Base-by-base conservation (phyloP, 2,329 filamentous ascomycete genomes). In the Pseudomassariella vexata region DNA sequence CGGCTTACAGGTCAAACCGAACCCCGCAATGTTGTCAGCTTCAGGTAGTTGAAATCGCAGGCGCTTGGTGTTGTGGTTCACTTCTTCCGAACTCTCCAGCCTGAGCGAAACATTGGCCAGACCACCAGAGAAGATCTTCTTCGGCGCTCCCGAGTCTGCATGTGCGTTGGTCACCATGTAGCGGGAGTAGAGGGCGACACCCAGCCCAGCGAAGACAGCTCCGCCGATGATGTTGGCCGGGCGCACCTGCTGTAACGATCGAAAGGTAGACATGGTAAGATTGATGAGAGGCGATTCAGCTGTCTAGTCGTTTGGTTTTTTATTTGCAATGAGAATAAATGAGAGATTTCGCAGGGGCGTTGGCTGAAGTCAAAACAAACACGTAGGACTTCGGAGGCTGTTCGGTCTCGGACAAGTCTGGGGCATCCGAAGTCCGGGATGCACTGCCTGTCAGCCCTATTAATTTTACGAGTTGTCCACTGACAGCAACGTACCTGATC, bases 11-110 rank as follows among this genome's bases (percentile, higher is more conserved):
- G 68, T 69, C 9, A 75, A 47, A 1, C 53, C 39, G 9, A 79
- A 50, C 2, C 75, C 75, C 33, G 63, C 72, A 8, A 63, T 45
- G 1, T 62, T 57, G 21, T 63, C 55, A 3, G 59, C 46, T 10
- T 66, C 59, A 0, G 73, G 70, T 6, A 79, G 55, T 37, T 66
- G 66, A 39, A 80, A 80, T 4, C 71, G 61, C 34, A 80, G 49
- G 11, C 59, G 60, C 53, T 75, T 78, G 9, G 72, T 76, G 46
- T 79, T 71, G 51, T 75, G 72, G 45, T 71, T 79, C 38, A 79
- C 63, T 20, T 53, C 40, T 45, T 76, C 66, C 9, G 63, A 56
- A 41, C 67, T 72, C 35, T 73, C 57, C 3, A 79, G 56, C 15
- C 58, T 58, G 7, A 78, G 53, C 4, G 60, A 65, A 4, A 65